A percentile compares a stretch with the other conserved stretches of the same genome.
Evolutionary conservation across 345 rosid genomes (phyloP).

Genomic region (Eucalyptus regnans): DNA sequence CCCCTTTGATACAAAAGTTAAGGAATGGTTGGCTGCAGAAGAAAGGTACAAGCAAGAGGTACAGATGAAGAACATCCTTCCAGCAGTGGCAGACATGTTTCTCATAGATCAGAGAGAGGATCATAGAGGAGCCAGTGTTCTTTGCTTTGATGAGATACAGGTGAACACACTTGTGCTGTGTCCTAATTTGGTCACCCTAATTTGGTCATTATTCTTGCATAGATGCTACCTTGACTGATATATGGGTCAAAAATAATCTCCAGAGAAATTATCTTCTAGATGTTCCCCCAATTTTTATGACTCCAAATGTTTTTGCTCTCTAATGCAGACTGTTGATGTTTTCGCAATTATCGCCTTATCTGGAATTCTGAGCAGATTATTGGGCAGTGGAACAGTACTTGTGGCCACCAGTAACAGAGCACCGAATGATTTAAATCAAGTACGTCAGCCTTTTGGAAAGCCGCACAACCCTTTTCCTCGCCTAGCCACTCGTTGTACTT

Average conservation of each 20-base stretch:
- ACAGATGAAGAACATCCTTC: conserved; percentile 81
- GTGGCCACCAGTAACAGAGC: conserved; percentile 94
- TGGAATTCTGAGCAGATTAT: conserved; percentile 93
- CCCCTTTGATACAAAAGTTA: conserved; percentile 74
- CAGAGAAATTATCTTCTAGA: not conserved
- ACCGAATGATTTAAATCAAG: conserved; percentile 88
- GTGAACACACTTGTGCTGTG: conserved; percentile 7
- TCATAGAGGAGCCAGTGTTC: conserved; percentile 69
- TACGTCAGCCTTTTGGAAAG: not conserved
- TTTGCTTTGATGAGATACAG: conserved; percentile 97
- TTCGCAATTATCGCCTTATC: conserved; percentile 98
- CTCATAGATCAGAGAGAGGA: conserved; percentile 45
- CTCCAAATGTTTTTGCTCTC: conserved; percentile 13
- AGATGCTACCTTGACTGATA: not conserved
- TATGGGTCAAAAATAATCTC: not conserved
- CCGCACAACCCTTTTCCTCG: not conserved
- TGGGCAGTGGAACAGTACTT: conserved; percentile 78
- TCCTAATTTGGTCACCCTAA: not conserved
- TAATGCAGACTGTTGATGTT: conserved; percentile 82
- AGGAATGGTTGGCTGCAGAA: conserved; percentile 88
- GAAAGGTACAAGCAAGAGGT: conserved; percentile 76
- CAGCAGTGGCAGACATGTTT: conserved; percentile 81
- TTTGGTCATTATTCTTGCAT: not conserved
- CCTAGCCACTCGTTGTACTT: not conserved
- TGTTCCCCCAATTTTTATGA: not conserved